phyloP scores from a whole-genome alignment of 2,329 filamentous ascomycete species.

The Fusarium clavum region DNA sequence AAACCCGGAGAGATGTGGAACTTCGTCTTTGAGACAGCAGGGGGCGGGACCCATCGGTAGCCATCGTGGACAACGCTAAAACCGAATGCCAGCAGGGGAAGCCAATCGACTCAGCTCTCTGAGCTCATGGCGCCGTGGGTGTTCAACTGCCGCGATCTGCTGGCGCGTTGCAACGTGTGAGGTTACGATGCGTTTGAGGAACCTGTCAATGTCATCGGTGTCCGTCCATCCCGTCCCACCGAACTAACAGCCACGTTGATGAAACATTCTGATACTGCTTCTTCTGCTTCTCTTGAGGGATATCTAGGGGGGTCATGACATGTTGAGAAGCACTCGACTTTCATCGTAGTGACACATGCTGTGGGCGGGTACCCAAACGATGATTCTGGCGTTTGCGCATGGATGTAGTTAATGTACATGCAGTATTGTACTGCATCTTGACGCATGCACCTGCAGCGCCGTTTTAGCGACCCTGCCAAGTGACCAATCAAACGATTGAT shows the following conservation, averaged over 20 bases:
- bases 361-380: slow-evolving; percentile 23
- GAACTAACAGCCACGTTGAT: slow-evolving; percentile 15
- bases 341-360: slow-evolving; percentile 31
- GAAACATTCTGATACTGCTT: slow-evolving; percentile 27
- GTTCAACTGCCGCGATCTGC: slow-evolving; percentile 47
- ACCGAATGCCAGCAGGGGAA: slow-evolving; percentile 35
- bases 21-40: slow-evolving; percentile 35
- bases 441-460: slow-evolving; percentile 46
- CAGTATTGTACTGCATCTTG: slow-evolving; percentile 31
- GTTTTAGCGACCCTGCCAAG: slow-evolving; percentile 43
- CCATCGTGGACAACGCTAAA: slow-evolving; percentile 43
- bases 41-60: slow-evolving; percentile 48
- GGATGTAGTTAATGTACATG: slow-evolving; percentile 26
- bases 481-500: slow-evolving; percentile 35
- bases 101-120: slow-evolving; percentile 40
- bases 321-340: slow-evolving; percentile 24
- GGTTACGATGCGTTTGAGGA: slow-evolving; percentile 40
- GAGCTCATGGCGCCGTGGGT: slow-evolving; percentile 39
- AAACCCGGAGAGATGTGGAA: slow-evolving; percentile 45
- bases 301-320: background rate
- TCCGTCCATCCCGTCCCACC: slow-evolving; percentile 20
- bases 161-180: slow-evolving; percentile 42
- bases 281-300: background rate
- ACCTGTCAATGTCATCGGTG: slow-evolving; percentile 36
- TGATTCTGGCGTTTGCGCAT: slow-evolving; percentile 39